These are phyloP conservation scores for Malus asiatica DNA, from an alignment of 306 rosid genomes.

Conservation along the genomic window DNA sequence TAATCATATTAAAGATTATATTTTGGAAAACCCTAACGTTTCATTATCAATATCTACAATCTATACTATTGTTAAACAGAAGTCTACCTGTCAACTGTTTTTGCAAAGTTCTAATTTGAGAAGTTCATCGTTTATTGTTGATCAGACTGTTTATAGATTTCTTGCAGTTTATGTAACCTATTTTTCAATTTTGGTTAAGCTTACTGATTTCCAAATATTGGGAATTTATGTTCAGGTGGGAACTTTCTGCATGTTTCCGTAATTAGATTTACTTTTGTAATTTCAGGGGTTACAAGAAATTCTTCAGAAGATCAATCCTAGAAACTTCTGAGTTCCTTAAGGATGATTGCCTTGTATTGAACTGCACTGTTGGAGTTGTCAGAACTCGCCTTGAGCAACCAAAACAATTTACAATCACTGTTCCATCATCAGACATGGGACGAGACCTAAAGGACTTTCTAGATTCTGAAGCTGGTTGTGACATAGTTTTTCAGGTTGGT, in stretches of 20 bases:
- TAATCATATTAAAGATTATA: not conserved
- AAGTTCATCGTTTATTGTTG: not conserved
- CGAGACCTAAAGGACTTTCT: slow-evolving; percentile 59
- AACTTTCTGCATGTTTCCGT: not conserved
- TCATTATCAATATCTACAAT: not conserved
- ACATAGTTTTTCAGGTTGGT: slow-evolving; percentile 66
- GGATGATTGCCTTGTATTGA: slow-evolving; percentile 82
- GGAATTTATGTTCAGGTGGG: not conserved
- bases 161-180: not conserved
- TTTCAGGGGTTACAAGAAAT: slow-evolving; percentile 92
- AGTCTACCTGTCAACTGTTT: not conserved
- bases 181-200: not conserved
- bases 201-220: not conserved
- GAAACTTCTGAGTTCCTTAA: slow-evolving; percentile 76
- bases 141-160: not conserved
- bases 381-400: slow-evolving; percentile 66
- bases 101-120: not conserved
- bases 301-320: slow-evolving; percentile 55
- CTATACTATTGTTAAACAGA: not conserved
- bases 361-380: slow-evolving; percentile 94
- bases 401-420: slow-evolving; percentile 40
- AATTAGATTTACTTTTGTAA: not conserved
- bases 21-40: not conserved
- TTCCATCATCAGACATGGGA: slow-evolving; percentile 63
- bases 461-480: slow-evolving; percentile 67